Conservation (phyloP, 805 yeast genomes). For the Hanseniaspora lachancei region DNA sequence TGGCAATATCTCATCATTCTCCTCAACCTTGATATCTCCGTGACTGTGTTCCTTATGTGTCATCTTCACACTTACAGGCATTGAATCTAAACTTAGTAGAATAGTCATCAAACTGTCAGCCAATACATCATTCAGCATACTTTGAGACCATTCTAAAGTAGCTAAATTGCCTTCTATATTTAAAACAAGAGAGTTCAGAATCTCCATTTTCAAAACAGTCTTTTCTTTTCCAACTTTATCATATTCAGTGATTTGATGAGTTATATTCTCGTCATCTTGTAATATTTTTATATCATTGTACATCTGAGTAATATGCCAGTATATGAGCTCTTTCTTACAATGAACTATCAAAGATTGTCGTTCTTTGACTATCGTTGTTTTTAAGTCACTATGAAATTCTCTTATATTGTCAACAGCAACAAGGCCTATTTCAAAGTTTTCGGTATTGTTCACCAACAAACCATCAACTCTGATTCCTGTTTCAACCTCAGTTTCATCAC, state of each 20-base stretch:
- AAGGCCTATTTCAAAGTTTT: constrained; percentile 75
- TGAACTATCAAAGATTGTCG: constrained; percentile 64
- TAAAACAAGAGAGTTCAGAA: constrained; percentile 53
- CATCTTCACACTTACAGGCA: constrained; percentile 87
- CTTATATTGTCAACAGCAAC: constrained; percentile 77
- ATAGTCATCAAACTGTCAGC: constrained; percentile 92
- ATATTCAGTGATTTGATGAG: constrained; percentile 12
- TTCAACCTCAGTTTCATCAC: constrained; percentile 28
- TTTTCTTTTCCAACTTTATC: constrained; percentile 30
- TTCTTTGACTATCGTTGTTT: constrained; percentile 74
- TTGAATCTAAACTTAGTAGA: constrained; percentile 77
- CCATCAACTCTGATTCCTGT: constrained; percentile 49
- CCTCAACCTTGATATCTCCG: constrained; percentile 16
- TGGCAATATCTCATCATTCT: background rate
- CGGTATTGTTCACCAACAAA: constrained; percentile 60
- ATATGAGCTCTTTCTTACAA: constrained; percentile 66
- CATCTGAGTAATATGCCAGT: constrained; percentile 91
- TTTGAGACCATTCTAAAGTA: constrained; percentile 81
- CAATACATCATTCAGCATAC: constrained; percentile 75
- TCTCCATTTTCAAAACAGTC: constrained; percentile 34
- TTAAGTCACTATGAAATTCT: constrained; percentile 66
- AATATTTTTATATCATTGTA: constrained; percentile 68
- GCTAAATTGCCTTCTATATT: constrained; percentile 38
- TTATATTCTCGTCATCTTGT: constrained; percentile 38
- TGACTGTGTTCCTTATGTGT: constrained; percentile 45